Evolutionary conservation across 805 yeast genomes (phyloP), one percentile per base, ranked within the genome.

Genomic region (Blastobotrys peoriensis): DNA sequence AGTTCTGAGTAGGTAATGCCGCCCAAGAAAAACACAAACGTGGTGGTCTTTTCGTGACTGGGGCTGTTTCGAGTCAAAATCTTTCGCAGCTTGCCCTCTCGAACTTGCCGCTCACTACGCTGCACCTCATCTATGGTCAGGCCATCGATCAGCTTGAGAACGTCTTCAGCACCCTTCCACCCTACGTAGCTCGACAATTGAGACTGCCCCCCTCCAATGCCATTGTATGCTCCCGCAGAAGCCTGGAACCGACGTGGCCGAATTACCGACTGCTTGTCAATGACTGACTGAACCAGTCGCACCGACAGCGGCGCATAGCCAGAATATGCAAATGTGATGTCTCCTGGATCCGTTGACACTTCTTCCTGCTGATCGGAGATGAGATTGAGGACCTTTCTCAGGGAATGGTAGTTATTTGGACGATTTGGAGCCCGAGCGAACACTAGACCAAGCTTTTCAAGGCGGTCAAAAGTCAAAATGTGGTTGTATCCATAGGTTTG

Each of bases 1-100:
- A 89, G 68, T 62, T 91, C 98, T 5, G 93, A 79, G 58, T 85
- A 72, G 0, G 97, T 86, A 5, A 89, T 67, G 0, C 98, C 98
- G 10, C 98, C 98, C 34, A 89, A 57, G 49, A 83, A 79, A 75
- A 41, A 86, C 53, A 48, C 86, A 57, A 47, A 63, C 43, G 59
- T 64, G 44, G 58, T 60, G 6, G 61, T 58, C 28, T 53, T 57
- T 25, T 51, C 58, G 43, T 65, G 58, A 5, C 28, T 18, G 3
- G 58, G 59, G n/a, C 56, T 47, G 43, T 63, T 63, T 25, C 64
- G 49, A 33, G 55, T 40, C 25, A 63, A 49, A 21, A 64, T 58
- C 20, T 61, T 59, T 13, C 65, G 51, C 17, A 63, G 54, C 40
- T 63, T 63, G 8, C 64, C 59, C 40, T 61, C 67, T 22, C 61